A percentile compares a stretch with the other conserved stretches of the same genome.
These are phyloP conservation scores for Platismatia glauca DNA, from an alignment of 495 filamentous ascomycete genomes.

Conservation along the genomic window DNA sequence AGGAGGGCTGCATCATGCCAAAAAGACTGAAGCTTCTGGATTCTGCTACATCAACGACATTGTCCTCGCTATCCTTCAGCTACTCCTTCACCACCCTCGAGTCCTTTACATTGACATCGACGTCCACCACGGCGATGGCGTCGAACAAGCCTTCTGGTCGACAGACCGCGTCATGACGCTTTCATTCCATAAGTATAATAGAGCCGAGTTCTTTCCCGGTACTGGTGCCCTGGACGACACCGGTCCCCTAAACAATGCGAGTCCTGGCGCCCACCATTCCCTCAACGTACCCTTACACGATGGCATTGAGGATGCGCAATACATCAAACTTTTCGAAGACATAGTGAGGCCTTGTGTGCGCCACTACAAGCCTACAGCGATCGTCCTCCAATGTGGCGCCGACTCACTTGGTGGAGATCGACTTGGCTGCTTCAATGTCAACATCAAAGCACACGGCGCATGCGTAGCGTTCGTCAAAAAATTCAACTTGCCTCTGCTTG, in stretches of 20 bases:
- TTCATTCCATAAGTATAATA: constrained; percentile 94
- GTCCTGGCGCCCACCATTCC: constrained; percentile 54
- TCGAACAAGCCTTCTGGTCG: constrained; percentile 94
- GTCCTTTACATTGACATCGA: constrained; percentile 98
- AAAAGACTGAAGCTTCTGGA: constrained; percentile 84
- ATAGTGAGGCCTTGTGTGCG: constrained; percentile 68
- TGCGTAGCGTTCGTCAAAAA: constrained; percentile 83
- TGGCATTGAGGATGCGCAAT: constrained; percentile 89
- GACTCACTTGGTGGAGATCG: constrained; percentile 91
- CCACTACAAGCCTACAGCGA: constrained; percentile 71
- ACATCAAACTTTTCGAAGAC: constrained; percentile 71
- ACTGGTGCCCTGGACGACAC: constrained; percentile 52
- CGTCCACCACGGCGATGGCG: constrained; percentile 94
- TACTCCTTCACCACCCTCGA: constrained; percentile 77
- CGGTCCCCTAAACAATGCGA: constrained; percentile 50
- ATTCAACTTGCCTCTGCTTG: constrained; percentile 66
- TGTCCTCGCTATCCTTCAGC: constrained; percentile 84
- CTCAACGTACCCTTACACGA: constrained; percentile 62
- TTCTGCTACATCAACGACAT: constrained; percentile 99
- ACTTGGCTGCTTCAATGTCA: constrained; percentile 91
- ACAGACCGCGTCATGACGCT: constrained; percentile 94
- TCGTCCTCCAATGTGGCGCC: constrained; percentile 93
- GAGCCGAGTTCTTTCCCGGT: constrained; percentile 66
- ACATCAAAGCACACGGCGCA: constrained; percentile 83
- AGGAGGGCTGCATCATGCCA: constrained; percentile 96